These are phyloP conservation scores for Eucalyptus pumila DNA, from an alignment of 345 rosid genomes.

Conservation along the genomic window DNA sequence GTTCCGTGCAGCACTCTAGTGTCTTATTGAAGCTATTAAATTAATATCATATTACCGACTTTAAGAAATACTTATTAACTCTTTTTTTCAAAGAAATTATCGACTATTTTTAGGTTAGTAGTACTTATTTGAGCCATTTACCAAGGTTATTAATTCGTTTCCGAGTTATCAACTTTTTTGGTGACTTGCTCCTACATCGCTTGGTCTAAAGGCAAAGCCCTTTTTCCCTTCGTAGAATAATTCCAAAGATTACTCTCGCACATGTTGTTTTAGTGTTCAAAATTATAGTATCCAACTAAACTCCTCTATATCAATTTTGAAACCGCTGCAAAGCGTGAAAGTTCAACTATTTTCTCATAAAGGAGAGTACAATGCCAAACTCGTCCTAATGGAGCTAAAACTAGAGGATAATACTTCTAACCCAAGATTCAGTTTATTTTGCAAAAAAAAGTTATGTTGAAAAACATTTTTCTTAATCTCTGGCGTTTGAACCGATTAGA, in stretches of 20 bases:
- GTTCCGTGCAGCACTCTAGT: no score
- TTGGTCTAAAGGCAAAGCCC: not conserved
- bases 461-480: no score
- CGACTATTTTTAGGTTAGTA: not conserved
- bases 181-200: not conserved
- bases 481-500: no score
- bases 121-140: not conserved
- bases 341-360: not conserved
- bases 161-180: not conserved
- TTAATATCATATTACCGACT: no score
- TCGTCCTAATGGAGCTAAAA: not conserved
- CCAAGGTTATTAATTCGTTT: not conserved
- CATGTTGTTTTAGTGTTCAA: not conserved
- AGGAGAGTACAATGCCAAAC: not conserved
- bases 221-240: not conserved
- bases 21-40: no score
- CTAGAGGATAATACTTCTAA: no score
- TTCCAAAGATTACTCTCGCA: not conserved
- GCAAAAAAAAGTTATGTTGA: no score
- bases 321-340: not conserved
- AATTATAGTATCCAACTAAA: not conserved
- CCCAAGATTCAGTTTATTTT: no score
- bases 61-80: no score
- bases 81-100: not conserved
- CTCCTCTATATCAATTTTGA: not conserved